Conservation (phyloP, 2,329 filamentous ascomycete species). For the Aspergillus awamori region DNA sequence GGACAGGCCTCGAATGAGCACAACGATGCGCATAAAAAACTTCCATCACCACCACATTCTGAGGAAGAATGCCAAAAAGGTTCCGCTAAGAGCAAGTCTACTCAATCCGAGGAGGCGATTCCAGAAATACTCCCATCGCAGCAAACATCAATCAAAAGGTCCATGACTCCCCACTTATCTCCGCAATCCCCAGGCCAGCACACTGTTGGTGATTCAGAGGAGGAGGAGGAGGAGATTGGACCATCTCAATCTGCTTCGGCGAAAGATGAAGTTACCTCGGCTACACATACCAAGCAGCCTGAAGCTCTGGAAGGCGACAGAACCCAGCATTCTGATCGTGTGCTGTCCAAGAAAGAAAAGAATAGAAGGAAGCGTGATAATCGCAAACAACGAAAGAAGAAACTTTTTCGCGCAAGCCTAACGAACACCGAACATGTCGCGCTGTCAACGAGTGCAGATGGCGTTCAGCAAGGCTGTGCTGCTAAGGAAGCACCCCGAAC, state of each 20-base stretch:
- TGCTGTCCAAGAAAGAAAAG: neutral
- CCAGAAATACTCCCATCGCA: neutral
- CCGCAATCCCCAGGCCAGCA: neutral
- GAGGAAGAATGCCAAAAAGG: neutral
- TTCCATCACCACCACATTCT: neutral
- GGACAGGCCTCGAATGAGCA: neutral
- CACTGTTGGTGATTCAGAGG: neutral
- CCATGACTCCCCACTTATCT: neutral
- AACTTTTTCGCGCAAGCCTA: neutral
- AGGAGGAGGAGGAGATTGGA: neutral
- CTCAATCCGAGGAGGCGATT: neutral
- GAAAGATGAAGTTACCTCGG: neutral
- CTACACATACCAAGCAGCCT: neutral
- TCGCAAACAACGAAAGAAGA: neutral
- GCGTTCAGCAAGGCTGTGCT: neutral
- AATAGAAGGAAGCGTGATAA: neutral
- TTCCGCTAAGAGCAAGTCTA: neutral
- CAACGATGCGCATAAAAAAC: neutral
- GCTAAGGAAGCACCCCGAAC: neutral
- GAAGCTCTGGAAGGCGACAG: neutral
- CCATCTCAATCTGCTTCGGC: neutral
- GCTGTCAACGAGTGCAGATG: neutral
- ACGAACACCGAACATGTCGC: neutral
- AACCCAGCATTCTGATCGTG: neutral
- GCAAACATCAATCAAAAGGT: neutral